Evolutionary conservation across 441 rosid species (phyloP), one percentile per base, ranked within the genome.

Genomic region (Pelargonium myrrhifolium): DNA sequence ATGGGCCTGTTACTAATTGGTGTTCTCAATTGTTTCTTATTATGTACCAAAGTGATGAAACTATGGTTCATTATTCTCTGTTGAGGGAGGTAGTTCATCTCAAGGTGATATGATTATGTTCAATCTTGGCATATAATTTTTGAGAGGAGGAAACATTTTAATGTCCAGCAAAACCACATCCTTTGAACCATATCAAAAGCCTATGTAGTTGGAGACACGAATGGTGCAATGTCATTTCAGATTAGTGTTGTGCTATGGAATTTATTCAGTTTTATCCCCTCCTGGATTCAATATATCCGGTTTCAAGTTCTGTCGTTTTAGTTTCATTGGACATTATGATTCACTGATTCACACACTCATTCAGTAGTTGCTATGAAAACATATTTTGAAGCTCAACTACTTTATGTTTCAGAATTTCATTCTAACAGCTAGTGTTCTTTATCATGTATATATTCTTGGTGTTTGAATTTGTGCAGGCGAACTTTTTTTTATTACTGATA

Each of bases 401-500:
- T 37, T 62, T 12, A 55, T 28, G 14, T 6, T 21, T n/a, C 21
- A 28, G 35, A 70, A 42, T 1, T 62, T 51, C 21, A 45, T 53
- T 3, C 49, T 9, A 24, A 67, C 47, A n/a, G 10, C 39, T 22
- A 51, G 15, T 51, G 20, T 51, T 51, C 31, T 71, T 73, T 56
- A 56, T 40, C 63, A 12, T 28, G 15, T 64, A 10, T 55, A 58
- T 49, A 74, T 76, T 22, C 63, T 31, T 24, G 63, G 42, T 21
- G 18, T 62, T 59, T 70, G 31, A 9, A 20, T 39, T 69, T 60
- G 8, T 80, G 80, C 92, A 89, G 97, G 96, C 56, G 96, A 93
- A 74, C 86, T 93, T 37, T 88, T 84, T 77, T 93, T 93, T 69
- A 77, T 88, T 67, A 84, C 87, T 14, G 96, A 93, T 75, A 83